Conservation (phyloP, 352 stramenopile species). For the Pythium oligandrum region DNA sequence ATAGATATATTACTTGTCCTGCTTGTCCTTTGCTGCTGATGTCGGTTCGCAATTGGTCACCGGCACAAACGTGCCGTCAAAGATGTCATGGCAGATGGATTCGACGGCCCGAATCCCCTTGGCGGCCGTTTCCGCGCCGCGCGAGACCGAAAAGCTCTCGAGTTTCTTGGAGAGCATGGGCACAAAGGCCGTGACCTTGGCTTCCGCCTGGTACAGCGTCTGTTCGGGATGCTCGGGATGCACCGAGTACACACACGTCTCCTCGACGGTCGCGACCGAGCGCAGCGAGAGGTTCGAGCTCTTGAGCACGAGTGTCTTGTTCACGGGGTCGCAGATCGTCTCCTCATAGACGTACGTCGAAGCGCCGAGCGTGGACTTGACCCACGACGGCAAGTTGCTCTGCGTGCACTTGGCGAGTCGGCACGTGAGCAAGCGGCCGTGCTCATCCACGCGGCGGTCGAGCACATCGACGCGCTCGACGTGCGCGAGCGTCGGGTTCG, state of each 20-base stretch:
- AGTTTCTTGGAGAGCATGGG: slow-evolving; percentile 76
- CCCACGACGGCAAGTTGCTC: slow-evolving; percentile 70
- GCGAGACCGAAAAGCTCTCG: slow-evolving; percentile 71
- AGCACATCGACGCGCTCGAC: slow-evolving; percentile 83
- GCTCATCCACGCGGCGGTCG: slow-evolving; percentile 58
- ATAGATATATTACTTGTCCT: not conserved
- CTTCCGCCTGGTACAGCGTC: slow-evolving; percentile 68
- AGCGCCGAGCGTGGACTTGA: slow-evolving; percentile 53
- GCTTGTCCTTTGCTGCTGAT: slow-evolving; percentile 6
- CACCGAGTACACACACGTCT: slow-evolving; percentile 81
- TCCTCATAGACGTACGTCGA: slow-evolving; percentile 82
- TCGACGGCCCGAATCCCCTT: slow-evolving; percentile 81
- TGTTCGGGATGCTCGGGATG: slow-evolving; percentile 44
- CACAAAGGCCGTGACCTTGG: slow-evolving; percentile 80
- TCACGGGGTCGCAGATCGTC: slow-evolving; percentile 63
- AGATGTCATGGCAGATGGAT: slow-evolving; percentile 82
- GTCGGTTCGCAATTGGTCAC: slow-evolving; percentile 42
- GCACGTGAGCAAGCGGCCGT: slow-evolving; percentile 59
- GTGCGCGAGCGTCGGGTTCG: slow-evolving; percentile 69
- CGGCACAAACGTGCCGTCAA: slow-evolving; percentile 73
- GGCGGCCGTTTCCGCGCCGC: slow-evolving; percentile 66
- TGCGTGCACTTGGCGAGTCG: slow-evolving; percentile 76
- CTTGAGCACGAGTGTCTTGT: slow-evolving; percentile 67
- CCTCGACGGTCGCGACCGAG: slow-evolving; percentile 71
- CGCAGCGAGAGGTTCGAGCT: slow-evolving; percentile 81